These are phyloP conservation scores for Stentor roeselii DNA, from an alignment of 73 alveolate genomes.

Conservation along the genomic window DNA sequence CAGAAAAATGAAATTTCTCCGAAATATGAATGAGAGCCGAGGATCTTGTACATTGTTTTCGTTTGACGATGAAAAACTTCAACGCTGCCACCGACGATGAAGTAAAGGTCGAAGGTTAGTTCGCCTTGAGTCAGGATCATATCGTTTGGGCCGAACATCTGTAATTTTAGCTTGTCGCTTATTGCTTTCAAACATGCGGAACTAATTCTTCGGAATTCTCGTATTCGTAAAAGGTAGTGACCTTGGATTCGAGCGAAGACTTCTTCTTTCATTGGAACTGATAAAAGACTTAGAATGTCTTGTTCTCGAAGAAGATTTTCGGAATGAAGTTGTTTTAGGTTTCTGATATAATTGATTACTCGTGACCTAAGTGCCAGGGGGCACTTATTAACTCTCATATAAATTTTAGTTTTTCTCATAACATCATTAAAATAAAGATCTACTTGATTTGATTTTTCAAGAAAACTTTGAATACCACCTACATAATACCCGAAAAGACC, in stretches of 20 bases:
- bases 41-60: not conserved
- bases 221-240: not conserved
- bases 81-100: not conserved
- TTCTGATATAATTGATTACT: not conserved
- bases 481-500: conserved; percentile 84
- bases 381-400: not conserved
- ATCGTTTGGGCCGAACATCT: not conserved
- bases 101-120: not conserved
- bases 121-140: not conserved
- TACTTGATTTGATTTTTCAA: not conserved
- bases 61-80: not conserved
- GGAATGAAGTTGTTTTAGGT: not conserved
- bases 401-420: not conserved
- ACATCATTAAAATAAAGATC: not conserved
- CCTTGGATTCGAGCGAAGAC: not conserved
- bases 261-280: not conserved
- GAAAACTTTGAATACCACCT: conserved; percentile 45
- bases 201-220: not conserved
- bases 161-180: too few species aligned
- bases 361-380: not conserved
- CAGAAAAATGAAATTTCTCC: not conserved
- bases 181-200: not conserved
- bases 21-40: not conserved
- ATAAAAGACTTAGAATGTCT: not conserved
- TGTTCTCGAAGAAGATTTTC: not conserved